Conservation (phyloP, 805 yeast genomes). For the Vanderwaltozyma polyspora region DNA sequence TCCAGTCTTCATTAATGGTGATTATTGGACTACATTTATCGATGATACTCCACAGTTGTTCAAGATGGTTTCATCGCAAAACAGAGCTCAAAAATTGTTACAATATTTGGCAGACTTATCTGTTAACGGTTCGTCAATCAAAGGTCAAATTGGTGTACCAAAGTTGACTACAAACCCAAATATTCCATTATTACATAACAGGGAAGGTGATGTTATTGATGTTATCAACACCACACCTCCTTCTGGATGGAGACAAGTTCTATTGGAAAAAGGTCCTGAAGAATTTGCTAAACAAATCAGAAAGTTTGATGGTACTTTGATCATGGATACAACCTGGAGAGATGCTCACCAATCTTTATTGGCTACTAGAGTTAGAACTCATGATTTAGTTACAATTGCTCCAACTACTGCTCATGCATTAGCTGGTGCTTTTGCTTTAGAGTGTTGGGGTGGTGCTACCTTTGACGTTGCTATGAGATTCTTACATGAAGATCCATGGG, state of each 20-base stretch:
- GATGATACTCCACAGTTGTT: conserved; percentile 96
- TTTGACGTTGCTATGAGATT: conserved; percentile 98
- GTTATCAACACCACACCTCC: conserved; percentile 42
- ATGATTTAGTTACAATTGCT: conserved; percentile 84
- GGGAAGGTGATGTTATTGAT: conserved; percentile 48
- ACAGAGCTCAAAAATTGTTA: conserved; percentile 91
- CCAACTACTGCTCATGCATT: conserved; percentile 87
- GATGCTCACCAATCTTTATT: conserved; percentile 97
- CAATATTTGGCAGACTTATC: conserved; percentile 86
- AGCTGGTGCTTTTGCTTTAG: conserved; percentile 84
- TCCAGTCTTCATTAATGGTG: conserved; percentile 73
- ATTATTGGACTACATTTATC: conserved; percentile 96
- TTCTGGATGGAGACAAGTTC: conserved; percentile 85
- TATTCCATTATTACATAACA: conserved; percentile 61
- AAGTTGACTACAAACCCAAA: conserved; percentile 65
- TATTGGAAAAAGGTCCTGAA: conserved; percentile 78
- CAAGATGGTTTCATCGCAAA: conserved; percentile 88
- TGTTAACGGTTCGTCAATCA: conserved; percentile 91
- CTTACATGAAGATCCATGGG: conserved; percentile 99
- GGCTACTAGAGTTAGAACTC: conserved; percentile 95
- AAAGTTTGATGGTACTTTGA: conserved; percentile 68
- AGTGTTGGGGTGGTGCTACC: conserved; percentile 99
- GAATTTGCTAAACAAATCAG: conserved; percentile 85
- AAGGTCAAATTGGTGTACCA: conserved; percentile 91
- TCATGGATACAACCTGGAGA: conserved; percentile 99